Conservation (phyloP, 2,329 filamentous ascomycete species). For the Neopestalotiopsis rosae region DNA sequence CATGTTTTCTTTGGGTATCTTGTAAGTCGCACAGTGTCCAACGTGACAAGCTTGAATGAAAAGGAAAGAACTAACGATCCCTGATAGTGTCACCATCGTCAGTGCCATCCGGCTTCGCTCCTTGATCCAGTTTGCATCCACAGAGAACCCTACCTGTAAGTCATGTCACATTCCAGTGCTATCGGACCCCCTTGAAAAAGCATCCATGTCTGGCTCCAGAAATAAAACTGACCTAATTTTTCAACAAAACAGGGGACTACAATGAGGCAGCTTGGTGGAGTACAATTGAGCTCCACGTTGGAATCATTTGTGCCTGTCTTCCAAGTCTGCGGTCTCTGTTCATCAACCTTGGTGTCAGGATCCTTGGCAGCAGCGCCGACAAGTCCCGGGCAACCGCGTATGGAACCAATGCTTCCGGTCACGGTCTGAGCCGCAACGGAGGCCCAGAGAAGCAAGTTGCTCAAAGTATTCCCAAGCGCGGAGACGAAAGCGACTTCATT, state of each 20-base stretch:
- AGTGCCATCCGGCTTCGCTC: conserved; percentile 48
- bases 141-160: conserved; percentile 42
- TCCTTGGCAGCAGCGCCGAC: conserved; percentile 21
- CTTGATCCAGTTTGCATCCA: conserved; percentile 46
- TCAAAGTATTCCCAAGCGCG: conserved; percentile 18
- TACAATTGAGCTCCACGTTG: conserved; percentile 46
- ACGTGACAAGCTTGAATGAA: neutral
- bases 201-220: conserved; percentile 33
- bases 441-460: neutral
- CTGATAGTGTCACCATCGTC: conserved; percentile 46
- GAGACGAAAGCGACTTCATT: conserved; percentile 26
- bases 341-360: conserved; percentile 21
- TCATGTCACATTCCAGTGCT: conserved; percentile 26
- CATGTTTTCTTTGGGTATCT: conserved; percentile 42
- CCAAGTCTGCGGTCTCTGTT: conserved; percentile 39
- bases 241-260: conserved; percentile 45
- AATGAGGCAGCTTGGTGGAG: conserved; percentile 45
- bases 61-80: conserved; percentile 12
- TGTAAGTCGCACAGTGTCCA: conserved; percentile 35
- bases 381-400: conserved; percentile 14
- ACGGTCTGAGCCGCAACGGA: conserved; percentile 3
- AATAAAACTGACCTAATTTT: conserved; percentile 40
- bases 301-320: conserved; percentile 50
- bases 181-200: neutral
- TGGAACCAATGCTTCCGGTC: conserved; percentile 10